phyloP scores from a whole-genome alignment of 805 yeast species.

The Priceomyces haplophilus region DNA sequence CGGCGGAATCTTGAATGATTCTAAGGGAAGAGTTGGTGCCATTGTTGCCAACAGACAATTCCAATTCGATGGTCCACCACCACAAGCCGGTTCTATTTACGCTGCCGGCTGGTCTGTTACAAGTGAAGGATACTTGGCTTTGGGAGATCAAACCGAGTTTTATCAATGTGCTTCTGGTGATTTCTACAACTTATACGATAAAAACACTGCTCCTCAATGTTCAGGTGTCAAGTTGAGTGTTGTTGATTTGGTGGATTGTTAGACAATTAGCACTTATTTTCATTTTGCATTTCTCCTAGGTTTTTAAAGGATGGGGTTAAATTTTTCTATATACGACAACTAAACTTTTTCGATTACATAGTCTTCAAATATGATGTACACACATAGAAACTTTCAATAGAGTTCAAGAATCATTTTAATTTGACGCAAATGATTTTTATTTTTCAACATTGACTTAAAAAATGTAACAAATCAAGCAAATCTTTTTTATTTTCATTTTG shows the following conservation, averaged over 20 bases:
- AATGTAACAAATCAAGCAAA: not conserved
- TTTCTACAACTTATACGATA: conserved; percentile 76
- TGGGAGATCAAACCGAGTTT: conserved; percentile 60
- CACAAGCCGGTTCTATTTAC: conserved; percentile 72
- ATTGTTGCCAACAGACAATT: conserved; percentile 62
- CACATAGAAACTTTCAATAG: not conserved
- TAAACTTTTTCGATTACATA: not conserved
- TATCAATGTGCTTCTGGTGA: conserved; percentile 75
- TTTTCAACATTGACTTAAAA: too few relatives aligned
- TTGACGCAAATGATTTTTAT: too few relatives aligned
- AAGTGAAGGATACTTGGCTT: conserved; percentile 43
- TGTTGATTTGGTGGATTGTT: conserved; percentile 58
- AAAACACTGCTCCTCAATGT: conserved; percentile 59
- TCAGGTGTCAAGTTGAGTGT: conserved; percentile 56
- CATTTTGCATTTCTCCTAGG: conserved; percentile 1
- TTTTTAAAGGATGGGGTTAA: not conserved
- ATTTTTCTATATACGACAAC: not conserved
- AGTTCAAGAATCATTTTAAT: too few relatives aligned
- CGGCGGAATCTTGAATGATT: conserved; percentile 29
- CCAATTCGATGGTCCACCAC: conserved; percentile 79
- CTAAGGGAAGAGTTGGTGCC: conserved; percentile 42
- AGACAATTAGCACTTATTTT: conserved; percentile 9
- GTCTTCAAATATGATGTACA: not conserved
- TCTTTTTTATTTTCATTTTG: not conserved
- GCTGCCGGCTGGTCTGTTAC: conserved; percentile 63